These are phyloP conservation scores for Isochrysis galbana DNA, from an alignment of 78 protist genomes.

Conservation along the genomic window DNA sequence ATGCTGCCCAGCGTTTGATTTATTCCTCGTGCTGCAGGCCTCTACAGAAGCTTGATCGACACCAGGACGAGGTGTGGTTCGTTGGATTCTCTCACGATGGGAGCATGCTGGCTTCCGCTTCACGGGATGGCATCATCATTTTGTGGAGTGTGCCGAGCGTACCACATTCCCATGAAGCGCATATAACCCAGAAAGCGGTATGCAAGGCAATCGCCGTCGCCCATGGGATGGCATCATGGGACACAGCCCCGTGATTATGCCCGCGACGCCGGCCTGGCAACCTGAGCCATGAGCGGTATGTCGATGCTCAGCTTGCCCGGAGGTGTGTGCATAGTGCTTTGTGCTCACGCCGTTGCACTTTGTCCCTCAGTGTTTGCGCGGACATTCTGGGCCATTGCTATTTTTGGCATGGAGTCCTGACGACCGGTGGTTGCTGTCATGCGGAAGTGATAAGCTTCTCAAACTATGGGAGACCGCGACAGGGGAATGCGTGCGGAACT, in stretches of 20 bases:
- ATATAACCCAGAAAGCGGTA: too few species aligned
- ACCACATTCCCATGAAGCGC: too few species aligned
- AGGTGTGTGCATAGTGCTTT: too few species aligned
- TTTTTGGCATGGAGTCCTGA: conserved; percentile 31
- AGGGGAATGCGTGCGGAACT: conserved; percentile 33
- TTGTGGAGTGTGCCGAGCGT: conserved; percentile 61
- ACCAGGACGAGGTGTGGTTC: conserved; percentile 82
- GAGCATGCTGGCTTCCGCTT: conserved; percentile 68
- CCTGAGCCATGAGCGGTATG: too few species aligned
- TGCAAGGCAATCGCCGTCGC: too few species aligned
- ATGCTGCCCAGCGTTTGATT: too few species aligned
- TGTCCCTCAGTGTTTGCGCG: not conserved
- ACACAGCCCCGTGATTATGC: too few species aligned
- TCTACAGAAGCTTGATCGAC: conserved; percentile 48
- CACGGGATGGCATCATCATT: conserved; percentile 63
- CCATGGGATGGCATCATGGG: too few species aligned
- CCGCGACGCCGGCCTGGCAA: too few species aligned
- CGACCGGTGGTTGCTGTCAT: conserved; percentile 41
- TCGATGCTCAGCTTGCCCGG: too few species aligned
- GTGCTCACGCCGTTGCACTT: not conserved
- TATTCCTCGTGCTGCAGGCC: not conserved
- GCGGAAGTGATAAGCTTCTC: conserved; percentile 39
- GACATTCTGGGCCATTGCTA: conserved; percentile 1
- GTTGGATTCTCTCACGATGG: conserved; percentile 72
- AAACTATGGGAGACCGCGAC: conserved; percentile 41